Conservation (phyloP, 83 land plant species). For the Picea engelmannii region DNA sequence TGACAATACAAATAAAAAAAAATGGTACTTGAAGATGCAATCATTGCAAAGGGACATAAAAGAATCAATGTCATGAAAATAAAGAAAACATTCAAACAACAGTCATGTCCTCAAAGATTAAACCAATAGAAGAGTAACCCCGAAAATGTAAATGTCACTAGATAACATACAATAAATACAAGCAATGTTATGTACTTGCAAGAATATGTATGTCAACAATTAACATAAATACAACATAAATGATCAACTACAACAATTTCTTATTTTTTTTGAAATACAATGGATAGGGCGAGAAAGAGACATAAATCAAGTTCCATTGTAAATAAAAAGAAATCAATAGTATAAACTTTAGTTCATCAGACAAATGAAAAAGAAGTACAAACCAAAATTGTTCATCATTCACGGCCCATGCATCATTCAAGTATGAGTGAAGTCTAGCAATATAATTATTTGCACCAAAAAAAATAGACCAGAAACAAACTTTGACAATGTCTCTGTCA, state of each 20-base stretch:
- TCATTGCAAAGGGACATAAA: slow-evolving; percentile 73
- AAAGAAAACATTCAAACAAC: slow-evolving; percentile 93
- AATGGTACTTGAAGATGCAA: slow-evolving; percentile 78
- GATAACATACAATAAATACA: slow-evolving; percentile 70
- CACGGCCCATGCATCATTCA: slow-evolving; percentile 98
- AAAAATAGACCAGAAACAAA: slow-evolving; percentile 93
- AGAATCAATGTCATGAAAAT: slow-evolving; percentile 84
- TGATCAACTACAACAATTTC: background rate
- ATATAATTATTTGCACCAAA: slow-evolving; percentile 83
- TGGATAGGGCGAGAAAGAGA: background rate
- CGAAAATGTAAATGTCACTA: slow-evolving; percentile 73
- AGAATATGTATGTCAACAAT: slow-evolving; percentile 1
- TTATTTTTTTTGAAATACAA: slow-evolving; percentile 12
- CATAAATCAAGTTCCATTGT: background rate
- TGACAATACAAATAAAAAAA: no score
- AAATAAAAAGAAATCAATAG: background rate
- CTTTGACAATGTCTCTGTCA: slow-evolving; percentile 68
- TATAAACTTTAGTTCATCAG: background rate
- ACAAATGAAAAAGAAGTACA: background rate
- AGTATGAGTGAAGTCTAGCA: slow-evolving; percentile 85
- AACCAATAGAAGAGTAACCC: slow-evolving; percentile 94
- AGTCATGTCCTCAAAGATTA: slow-evolving; percentile 87
- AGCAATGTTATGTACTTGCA: slow-evolving; percentile 87
- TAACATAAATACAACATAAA: background rate
- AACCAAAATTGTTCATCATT: slow-evolving; percentile 89